phyloP scores from a whole-genome alignment of 2,329 filamentous ascomycete species.

The Arthrinium puccinioides region DNA sequence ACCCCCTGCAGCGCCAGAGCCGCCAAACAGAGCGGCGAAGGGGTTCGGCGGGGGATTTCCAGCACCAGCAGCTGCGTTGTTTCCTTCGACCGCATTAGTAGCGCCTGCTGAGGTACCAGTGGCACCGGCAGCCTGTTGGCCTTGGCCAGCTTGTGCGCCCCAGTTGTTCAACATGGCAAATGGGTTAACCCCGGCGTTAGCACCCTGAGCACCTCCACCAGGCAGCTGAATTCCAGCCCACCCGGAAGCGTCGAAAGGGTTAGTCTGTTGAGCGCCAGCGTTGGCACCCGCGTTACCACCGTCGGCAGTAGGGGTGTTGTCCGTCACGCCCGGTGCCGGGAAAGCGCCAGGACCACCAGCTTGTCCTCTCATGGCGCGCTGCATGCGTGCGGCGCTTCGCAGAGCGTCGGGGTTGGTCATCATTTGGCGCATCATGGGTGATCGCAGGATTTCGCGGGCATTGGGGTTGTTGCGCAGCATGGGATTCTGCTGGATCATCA shows the following conservation, averaged over 20 bases:
- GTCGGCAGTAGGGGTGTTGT: constrained; percentile 60
- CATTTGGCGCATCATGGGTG: constrained; percentile 83
- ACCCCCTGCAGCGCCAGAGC: constrained; percentile 10
- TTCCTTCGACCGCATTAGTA: neutral
- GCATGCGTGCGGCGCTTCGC: constrained; percentile 75
- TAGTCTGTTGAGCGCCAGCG: constrained; percentile 24
- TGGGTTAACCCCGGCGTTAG: constrained; percentile 24
- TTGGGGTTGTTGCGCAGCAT: constrained; percentile 68
- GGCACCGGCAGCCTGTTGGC: neutral
- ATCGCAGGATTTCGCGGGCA: constrained; percentile 78
- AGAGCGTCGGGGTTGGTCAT: constrained; percentile 86
- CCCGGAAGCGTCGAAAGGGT: constrained; percentile 34
- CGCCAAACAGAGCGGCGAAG: constrained; percentile 58
- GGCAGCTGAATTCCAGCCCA: constrained; percentile 27
- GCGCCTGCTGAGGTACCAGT: neutral
- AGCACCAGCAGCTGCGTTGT: neutral
- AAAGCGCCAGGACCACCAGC: constrained; percentile 53
- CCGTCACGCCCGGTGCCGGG: constrained; percentile 85
- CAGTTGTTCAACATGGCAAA: constrained; percentile 17
- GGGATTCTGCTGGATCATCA: constrained; percentile 90
- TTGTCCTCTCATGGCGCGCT: constrained; percentile 56
- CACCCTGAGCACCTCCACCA: constrained; percentile 11
- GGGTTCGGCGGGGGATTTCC: constrained; percentile 48
- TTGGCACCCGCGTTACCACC: constrained; percentile 6
- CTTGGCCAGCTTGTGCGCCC: neutral